Percentiles rank a stretch among this genome's conserved stretches.
These are phyloP conservation scores for Verticillium albo-atrum DNA, from an alignment of 2,329 filamentous ascomycete species.

Conservation along the genomic window DNA sequence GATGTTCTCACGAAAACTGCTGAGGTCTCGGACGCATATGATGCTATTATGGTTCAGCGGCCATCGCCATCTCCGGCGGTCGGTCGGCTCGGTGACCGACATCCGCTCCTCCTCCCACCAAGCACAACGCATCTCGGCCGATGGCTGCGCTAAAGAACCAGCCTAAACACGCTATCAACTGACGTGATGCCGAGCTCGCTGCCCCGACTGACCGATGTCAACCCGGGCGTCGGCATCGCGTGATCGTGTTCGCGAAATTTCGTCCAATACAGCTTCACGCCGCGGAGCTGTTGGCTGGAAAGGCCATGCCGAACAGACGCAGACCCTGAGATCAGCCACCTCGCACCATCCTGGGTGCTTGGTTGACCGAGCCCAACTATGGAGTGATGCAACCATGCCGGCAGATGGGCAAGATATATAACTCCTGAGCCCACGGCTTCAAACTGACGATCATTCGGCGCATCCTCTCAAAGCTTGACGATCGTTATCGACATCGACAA, in stretches of 20 bases:
- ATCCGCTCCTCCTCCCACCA: neutral
- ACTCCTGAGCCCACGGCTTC: neutral
- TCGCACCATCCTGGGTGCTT: neutral
- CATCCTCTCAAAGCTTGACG: too few species aligned
- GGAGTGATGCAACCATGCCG: neutral
- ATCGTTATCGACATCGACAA: too few species aligned
- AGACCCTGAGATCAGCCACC: neutral
- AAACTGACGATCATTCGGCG: neutral
- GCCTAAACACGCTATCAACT: neutral
- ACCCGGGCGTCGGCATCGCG: neutral
- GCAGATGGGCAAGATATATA: neutral
- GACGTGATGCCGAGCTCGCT: neutral
- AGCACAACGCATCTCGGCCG: neutral
- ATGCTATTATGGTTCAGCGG: neutral
- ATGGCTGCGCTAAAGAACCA: neutral
- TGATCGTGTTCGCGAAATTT: neutral
- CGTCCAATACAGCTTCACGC: neutral
- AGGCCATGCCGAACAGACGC: neutral
- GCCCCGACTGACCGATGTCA: neutral
- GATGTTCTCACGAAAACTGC: neutral
- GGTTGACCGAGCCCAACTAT: neutral
- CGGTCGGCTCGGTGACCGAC: neutral
- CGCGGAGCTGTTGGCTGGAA: neutral
- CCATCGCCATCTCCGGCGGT: neutral
- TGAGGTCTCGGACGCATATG: neutral